Evolutionary conservation across 164 flowering plant species (phyloP), one percentile per base, ranked within the genome.

Genomic region (Vitis cinerea): DNA sequence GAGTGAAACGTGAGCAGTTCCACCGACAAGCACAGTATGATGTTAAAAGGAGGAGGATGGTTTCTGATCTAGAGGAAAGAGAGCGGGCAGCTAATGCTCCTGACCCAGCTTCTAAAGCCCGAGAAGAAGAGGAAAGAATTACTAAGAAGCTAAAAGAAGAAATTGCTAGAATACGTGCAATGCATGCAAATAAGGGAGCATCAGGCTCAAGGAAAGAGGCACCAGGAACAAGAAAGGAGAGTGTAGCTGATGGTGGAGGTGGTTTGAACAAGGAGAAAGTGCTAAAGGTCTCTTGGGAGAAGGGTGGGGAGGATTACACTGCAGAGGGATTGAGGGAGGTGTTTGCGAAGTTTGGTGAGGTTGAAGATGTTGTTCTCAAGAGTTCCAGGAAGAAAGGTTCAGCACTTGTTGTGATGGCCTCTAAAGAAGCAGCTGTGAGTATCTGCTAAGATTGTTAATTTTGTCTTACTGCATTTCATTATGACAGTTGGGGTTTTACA

Each of bases 231-330:
- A 64, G 68, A 9, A 48, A 44, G 19, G 77, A 67, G 37, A 64
- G 61, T 3, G 29, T 7, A 16, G 76, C 64, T 19, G 64, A 29
- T 16, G 71, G 66, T 27, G 78, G 75, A 8, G 72, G 17, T 12
- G 81, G 75, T 3, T 66, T 90, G 78, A 94, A 92, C 37, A 80
- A 83, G 70, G 87, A 78, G 60, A 89, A 71, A 78, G 77, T 83
- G 51, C 82, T 94, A 63, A 92, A 92, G 69, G 97, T 92, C 37
- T 84, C 88, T 4, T 94, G 97, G 97, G 91, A 84, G 61, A 85
- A 83, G 61, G 67, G 16, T 44, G 86, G 83, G 19, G 81, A 82
- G 64, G 91, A 73, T 63, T 94, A 90, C 64, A 77, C 79, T 53
- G 85, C 87, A 8, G 75, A 78, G 70, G 80, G 80, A 64, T 72